Evolutionary conservation across 805 yeast species (phyloP).

Genomic region (Candida vartiovaarae): DNA sequence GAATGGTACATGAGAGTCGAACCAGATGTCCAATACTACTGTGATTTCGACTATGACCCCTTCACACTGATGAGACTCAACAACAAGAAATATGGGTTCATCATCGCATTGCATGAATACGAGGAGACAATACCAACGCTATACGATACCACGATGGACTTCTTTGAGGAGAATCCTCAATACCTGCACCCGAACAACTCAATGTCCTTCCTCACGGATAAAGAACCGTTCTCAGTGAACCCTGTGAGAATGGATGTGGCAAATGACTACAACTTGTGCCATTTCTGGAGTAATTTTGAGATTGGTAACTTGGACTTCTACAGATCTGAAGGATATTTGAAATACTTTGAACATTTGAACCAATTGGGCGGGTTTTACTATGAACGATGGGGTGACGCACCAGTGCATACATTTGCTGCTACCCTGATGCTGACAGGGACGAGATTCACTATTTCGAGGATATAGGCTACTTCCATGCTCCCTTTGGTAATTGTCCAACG

Average conservation of each 20-base stretch:
- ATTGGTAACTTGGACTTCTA: conserved; percentile 66
- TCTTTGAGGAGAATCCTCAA: conserved; percentile 50
- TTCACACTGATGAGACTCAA: conserved; percentile 73
- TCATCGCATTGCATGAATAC: conserved; percentile 77
- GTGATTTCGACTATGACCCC: conserved; percentile 87
- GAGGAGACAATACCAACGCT: conserved; percentile 79
- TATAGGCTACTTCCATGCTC: conserved; percentile 71
- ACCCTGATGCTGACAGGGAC: conserved; percentile 46
- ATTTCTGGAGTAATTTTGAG: conserved; percentile 86
- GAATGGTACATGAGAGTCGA: conserved; percentile 95
- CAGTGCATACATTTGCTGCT: conserved; percentile 73
- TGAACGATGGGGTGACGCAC: conserved; percentile 96
- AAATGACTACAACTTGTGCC: conserved; percentile 69
- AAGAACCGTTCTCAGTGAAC: conserved; percentile 31
- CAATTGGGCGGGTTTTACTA: conserved; percentile 70
- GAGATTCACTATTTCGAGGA: conserved; percentile 77
- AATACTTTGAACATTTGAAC: conserved; percentile 59
- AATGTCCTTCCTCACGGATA: conserved; percentile 47
- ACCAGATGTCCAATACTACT: conserved; percentile 82
- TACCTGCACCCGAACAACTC: conserved; percentile 59
- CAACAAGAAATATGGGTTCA: conserved; percentile 79
- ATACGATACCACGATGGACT: conserved; percentile 68
- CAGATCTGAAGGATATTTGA: conserved; percentile 54
- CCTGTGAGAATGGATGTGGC: conserved; percentile 26
- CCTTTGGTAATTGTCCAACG: conserved; percentile 58